Evolutionary conservation across 352 stramenopile genomes (phyloP).

Genomic region (Phytopythium boreale): DNA sequence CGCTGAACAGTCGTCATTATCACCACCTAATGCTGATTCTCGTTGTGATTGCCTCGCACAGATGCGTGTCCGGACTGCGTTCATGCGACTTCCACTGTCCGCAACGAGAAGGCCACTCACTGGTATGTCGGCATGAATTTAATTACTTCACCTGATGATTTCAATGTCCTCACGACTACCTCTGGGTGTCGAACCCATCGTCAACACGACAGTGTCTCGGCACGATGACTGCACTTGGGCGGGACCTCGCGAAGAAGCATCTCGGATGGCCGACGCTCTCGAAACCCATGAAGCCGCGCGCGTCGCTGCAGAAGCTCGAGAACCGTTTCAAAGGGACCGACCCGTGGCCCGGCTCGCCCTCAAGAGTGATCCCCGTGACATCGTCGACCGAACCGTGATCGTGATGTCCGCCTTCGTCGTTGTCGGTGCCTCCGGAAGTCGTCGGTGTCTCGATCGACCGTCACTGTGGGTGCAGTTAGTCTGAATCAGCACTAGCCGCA

Average conservation of each 20-base stretch:
- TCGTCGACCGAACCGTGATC: neutral
- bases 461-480: too few relatives aligned
- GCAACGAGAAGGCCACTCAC: slow-evolving; percentile 53
- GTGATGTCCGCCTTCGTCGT: neutral
- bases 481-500: too few relatives aligned
- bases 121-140: slow-evolving; percentile 35
- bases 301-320: slow-evolving; percentile 67
- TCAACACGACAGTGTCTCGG: slow-evolving; percentile 45
- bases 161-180: slow-evolving; percentile 7
- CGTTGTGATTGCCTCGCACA: slow-evolving; percentile 12
- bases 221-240: slow-evolving; percentile 55
- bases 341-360: slow-evolving; percentile 61
- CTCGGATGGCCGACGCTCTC: slow-evolving; percentile 66
- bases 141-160: neutral
- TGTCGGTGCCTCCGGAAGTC: too few relatives aligned
- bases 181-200: neutral
- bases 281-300: slow-evolving; percentile 57
- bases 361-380: neutral
- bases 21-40: slow-evolving; percentile 1
- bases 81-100: slow-evolving; percentile 65
- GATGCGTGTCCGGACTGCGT: slow-evolving; percentile 43
- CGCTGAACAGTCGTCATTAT: too few relatives aligned
- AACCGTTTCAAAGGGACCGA: slow-evolving; percentile 52
- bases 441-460: too few relatives aligned
- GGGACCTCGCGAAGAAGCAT: slow-evolving; percentile 52